Evolutionary conservation across 805 yeast species (phyloP).

Genomic region (Torulaspora microellipsoides): DNA sequence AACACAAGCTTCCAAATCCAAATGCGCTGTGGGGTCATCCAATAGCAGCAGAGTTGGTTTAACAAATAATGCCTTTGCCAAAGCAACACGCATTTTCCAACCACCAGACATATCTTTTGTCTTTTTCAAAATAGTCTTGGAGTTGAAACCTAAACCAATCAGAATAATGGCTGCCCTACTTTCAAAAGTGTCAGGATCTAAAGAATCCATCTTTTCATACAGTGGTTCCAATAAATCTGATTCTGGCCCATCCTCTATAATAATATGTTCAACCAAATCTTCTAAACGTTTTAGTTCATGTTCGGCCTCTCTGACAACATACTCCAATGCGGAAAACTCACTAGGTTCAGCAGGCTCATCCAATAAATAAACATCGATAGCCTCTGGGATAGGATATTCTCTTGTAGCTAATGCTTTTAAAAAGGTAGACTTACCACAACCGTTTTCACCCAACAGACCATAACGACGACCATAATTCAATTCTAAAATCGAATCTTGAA

Average conservation of each 20-base stretch:
- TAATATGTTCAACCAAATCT: slow-evolving; percentile 81
- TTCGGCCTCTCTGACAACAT: slow-evolving; percentile 97
- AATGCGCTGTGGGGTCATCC: slow-evolving; percentile 99
- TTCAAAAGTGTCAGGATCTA: slow-evolving; percentile 97
- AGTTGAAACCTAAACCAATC: slow-evolving; percentile 95
- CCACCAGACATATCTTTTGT: slow-evolving; percentile 99
- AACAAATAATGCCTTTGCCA: slow-evolving; percentile 95
- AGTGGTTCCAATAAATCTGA: slow-evolving; percentile 76
- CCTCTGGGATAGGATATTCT: slow-evolving; percentile 92
- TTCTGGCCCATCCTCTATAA: slow-evolving; percentile 93
- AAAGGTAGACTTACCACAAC: slow-evolving; percentile 97
- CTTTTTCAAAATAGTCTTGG: slow-evolving; percentile 80
- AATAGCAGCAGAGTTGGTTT: slow-evolving; percentile 91
- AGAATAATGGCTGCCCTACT: slow-evolving; percentile 92
- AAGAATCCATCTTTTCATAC: slow-evolving; percentile 90
- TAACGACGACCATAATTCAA: slow-evolving; percentile 96
- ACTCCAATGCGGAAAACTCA: slow-evolving; percentile 87
- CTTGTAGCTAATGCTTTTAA: slow-evolving; percentile 90
- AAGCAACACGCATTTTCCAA: slow-evolving; percentile 99
- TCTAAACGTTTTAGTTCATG: slow-evolving; percentile 85
- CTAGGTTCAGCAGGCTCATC: slow-evolving; percentile 98
- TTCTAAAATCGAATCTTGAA: slow-evolving; percentile 89
- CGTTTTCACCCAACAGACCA: slow-evolving; percentile 96
- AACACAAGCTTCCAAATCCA: slow-evolving; percentile 98
- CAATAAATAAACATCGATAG: slow-evolving; percentile 84